Base-by-base conservation (phyloP, 148 eudicot species). In the Camellia granthamiana region DNA sequence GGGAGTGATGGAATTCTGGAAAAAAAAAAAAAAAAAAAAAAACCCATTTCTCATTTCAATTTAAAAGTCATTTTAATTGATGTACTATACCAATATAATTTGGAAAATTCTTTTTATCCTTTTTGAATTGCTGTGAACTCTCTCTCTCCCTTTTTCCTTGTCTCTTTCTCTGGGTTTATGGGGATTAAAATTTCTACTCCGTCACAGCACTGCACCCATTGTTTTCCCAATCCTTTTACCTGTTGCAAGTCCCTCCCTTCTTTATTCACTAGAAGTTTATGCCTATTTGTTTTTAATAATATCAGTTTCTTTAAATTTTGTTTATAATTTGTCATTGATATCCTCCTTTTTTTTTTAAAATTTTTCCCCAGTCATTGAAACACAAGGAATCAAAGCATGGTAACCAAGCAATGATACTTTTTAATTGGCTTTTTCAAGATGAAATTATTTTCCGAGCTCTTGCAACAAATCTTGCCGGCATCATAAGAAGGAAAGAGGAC, bases 361-460 rank as follows among this genome's bases (percentile, higher is more conserved):
- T 43, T 61, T 79, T 75, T 38, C 59, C 15, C 47, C 86, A 91
- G 97, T 85, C 85, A 21, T 69, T 93, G 84, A 85, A 63, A 76
- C 62, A 60, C 78, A 89, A 89, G 75, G 87, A 83, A 58, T 84
- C 84, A 10, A 91, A 86, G 85, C 77, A 72, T 77, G 80, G 79
- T 42, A 93, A 81, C 82, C 92, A 89, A 78, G 84, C 89, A 55
- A 60, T 91, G 88, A 82, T 89, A 82, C 90, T 91, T 59, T 77
- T 91, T 66, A 88, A 91, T 81, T 93, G 97, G 97, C 87, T 93
- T 23, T 91, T 89, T 82, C 90, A 89, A 89, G 97, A 93, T 75
- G 88, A 89, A 71, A 66, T 87, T 74, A 80, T 88, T 62, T 90
- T 93, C 74, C 51, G 79, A 73, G 88, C 85, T 54, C 80, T 91